phyloP scores from a whole-genome alignment of 2,329 filamentous ascomycete genomes.

The Colletotrichum plurivorum region DNA sequence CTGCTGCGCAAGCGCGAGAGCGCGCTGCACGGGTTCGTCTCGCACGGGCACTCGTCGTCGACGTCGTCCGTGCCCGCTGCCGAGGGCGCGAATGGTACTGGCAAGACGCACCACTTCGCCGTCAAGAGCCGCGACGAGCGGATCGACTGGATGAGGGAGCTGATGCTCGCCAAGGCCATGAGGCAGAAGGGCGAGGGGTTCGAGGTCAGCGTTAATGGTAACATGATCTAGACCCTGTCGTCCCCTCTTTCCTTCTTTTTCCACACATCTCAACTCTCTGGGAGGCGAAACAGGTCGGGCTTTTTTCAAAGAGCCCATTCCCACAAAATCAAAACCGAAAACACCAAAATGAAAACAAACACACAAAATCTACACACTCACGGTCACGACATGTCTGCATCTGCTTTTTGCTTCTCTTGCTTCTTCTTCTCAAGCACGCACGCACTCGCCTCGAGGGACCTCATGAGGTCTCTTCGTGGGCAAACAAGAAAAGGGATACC shows the following conservation, averaged over 20 bases:
- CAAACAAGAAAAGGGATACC: constrained; percentile 34
- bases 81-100: constrained; percentile 71
- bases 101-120: constrained; percentile 94
- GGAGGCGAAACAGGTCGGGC: constrained; percentile 1
- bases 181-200: constrained; percentile 88
- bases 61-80: constrained; percentile 45
- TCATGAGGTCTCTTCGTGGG: too few species aligned
- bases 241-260: constrained; percentile 20
- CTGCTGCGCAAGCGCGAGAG: constrained; percentile 70
- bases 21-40: constrained; percentile 50
- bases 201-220: constrained; percentile 86
- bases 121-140: constrained; percentile 89
- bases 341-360: not conserved
- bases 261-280: constrained; percentile 21
- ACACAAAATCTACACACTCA: constrained; percentile 4
- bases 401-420: too few species aligned
- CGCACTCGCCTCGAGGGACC: constrained; percentile 4
- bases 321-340: not conserved
- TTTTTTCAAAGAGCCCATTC: not conserved
- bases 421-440: constrained; percentile 18
- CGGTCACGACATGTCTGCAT: constrained; percentile 12
- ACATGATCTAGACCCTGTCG: constrained; percentile 70
- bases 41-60: constrained; percentile 42
- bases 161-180: constrained; percentile 91
- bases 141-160: constrained; percentile 97